Evolutionary conservation across 495 filamentous ascomycete species (phyloP).

Genomic region (Penicillium taxi): DNA sequence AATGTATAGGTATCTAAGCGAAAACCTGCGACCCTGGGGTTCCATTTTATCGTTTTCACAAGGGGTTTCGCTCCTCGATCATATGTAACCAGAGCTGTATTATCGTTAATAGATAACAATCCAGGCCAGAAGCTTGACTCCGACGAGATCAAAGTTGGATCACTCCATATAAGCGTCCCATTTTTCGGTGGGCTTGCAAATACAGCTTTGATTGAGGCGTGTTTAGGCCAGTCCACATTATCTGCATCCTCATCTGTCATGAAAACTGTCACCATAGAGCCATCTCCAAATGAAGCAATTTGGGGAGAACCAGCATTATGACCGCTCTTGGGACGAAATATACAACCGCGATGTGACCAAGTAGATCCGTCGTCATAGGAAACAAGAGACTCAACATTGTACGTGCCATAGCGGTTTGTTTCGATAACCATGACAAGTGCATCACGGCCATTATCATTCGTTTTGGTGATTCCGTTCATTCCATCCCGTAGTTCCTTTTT

Average conservation of each 20-base stretch:
- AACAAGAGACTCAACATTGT: slow-evolving; percentile 47
- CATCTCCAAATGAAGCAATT: slow-evolving; percentile 48
- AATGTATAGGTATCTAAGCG: too few relatives aligned
- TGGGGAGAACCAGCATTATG: slow-evolving; percentile 53
- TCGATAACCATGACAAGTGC: slow-evolving; percentile 54
- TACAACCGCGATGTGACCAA: slow-evolving; percentile 44
- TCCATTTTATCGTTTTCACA: slow-evolving; percentile 27
- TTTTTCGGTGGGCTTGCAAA: slow-evolving; percentile 30
- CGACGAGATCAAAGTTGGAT: slow-evolving; percentile 19
- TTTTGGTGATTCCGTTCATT: slow-evolving; percentile 50
- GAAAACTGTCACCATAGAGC: slow-evolving; percentile 49
- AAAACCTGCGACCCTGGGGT: too few relatives aligned
- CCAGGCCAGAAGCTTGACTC: slow-evolving; percentile 39
- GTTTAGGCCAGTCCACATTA: slow-evolving; percentile 30
- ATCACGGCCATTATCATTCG: slow-evolving; percentile 32
- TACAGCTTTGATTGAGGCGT: slow-evolving; percentile 35
- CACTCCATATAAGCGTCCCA: slow-evolving; percentile 30
- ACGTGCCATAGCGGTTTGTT: slow-evolving; percentile 41
- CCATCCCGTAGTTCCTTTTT: slow-evolving; percentile 45
- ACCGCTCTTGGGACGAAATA: slow-evolving; percentile 39
- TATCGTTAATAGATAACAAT: slow-evolving; percentile 29
- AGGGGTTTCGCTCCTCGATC: slow-evolving; percentile 35
- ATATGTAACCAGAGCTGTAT: slow-evolving; percentile 33
- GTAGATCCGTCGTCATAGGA: slow-evolving; percentile 50
- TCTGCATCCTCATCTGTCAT: slow-evolving; percentile 52